phyloP scores from a whole-genome alignment of 257 asterid species.

The Solanum virginianum region DNA sequence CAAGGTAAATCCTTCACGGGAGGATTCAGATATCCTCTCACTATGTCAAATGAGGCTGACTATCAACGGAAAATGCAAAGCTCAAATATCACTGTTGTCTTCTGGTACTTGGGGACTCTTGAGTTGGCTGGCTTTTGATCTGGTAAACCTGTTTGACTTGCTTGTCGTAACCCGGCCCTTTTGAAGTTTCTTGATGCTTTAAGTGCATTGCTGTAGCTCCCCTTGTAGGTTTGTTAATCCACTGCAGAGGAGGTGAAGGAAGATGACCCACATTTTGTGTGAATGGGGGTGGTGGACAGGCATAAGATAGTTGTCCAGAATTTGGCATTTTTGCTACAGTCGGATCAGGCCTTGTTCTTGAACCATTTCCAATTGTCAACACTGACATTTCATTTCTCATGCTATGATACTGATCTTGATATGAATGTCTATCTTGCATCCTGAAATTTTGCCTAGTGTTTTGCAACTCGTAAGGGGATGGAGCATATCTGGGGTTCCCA shows the following conservation, averaged over 20 bases:
- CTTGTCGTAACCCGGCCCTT: conserved; percentile 15
- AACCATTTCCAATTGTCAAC: conserved; percentile 36
- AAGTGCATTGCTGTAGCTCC: conserved; percentile 10
- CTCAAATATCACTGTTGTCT: conserved; percentile 1
- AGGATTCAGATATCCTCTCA: not conserved
- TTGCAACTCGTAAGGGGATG: conserved; percentile 17
- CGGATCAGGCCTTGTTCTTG: conserved; percentile 8
- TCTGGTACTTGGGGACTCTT: conserved; percentile 8
- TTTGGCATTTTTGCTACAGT: conserved; percentile 24
- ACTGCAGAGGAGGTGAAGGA: conserved; percentile 72
- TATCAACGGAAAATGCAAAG: not conserved
- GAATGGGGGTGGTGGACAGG: conserved; percentile 11
- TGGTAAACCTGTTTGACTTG: conserved; percentile 52
- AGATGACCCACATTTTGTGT: conserved; percentile 23
- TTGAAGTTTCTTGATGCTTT: conserved; percentile 18
- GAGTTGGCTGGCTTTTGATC: conserved; percentile 24
- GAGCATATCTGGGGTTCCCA: conserved; percentile 22
- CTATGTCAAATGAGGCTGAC: not conserved
- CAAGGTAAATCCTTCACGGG: not conserved
- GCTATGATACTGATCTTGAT: conserved; percentile 35
- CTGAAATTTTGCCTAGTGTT: conserved; percentile 23
- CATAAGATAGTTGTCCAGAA: conserved; percentile 13
- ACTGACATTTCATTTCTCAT: conserved; percentile 43
- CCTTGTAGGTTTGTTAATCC: conserved; percentile 36
- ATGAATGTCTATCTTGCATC: conserved; percentile 24